Evolutionary conservation across 2,329 filamentous ascomycete species (phyloP).

Genomic region (Blastomyces silverae): DNA sequence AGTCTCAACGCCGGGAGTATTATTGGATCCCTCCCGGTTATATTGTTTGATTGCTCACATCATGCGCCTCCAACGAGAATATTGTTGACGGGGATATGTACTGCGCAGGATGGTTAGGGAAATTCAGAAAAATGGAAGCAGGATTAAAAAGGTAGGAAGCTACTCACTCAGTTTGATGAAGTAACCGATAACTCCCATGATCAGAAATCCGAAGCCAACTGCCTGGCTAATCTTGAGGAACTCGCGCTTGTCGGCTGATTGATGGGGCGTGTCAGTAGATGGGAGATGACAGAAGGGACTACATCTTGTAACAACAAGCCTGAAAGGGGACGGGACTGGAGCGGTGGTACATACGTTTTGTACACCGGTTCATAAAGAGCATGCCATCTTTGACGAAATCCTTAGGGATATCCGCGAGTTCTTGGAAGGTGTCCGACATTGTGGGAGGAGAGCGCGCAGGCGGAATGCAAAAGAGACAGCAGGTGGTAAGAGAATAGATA

Average conservation of each 20-base stretch:
- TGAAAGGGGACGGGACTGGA: no score
- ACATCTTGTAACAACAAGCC: not conserved
- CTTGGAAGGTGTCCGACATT: slow-evolving; percentile 55
- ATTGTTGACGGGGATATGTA: slow-evolving; percentile 48
- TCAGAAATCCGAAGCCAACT: slow-evolving; percentile 54
- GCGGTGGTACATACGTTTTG: slow-evolving; percentile 39
- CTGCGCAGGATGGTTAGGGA: slow-evolving; percentile 24
- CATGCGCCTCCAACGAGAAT: slow-evolving; percentile 45
- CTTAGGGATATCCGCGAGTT: slow-evolving; percentile 53
- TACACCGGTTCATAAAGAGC: slow-evolving; percentile 45
- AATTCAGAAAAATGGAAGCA: no score
- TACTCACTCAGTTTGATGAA: slow-evolving; percentile 54
- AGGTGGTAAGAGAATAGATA: not conserved
- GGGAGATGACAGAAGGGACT: not conserved
- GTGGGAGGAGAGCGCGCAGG: slow-evolving; percentile 21
- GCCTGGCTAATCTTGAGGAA: slow-evolving; percentile 57
- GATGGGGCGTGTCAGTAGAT: slow-evolving; percentile 23
- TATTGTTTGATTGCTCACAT: slow-evolving; percentile 13
- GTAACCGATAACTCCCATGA: slow-evolving; percentile 56
- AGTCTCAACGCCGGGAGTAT: not conserved
- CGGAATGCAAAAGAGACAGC: not conserved
- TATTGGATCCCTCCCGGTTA: not conserved
- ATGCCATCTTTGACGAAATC: slow-evolving; percentile 48
- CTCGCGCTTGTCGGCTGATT: slow-evolving; percentile 51
- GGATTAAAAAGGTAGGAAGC: not conserved